Base-by-base conservation (phyloP, 441 rosid genomes). In the Viola pubescens region DNA sequence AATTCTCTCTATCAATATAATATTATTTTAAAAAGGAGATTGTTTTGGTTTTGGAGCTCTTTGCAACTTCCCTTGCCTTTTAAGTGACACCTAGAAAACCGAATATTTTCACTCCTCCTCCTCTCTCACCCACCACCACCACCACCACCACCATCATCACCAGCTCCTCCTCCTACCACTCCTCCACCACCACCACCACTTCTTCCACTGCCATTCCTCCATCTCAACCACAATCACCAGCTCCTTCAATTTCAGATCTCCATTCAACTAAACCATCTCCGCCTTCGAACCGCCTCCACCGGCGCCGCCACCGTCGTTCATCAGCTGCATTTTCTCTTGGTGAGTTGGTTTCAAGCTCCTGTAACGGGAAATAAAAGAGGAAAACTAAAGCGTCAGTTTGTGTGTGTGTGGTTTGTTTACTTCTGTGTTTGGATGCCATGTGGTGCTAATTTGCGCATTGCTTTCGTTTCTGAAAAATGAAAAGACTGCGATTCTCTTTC, bases 31-130 rank as follows among this genome's bases (percentile, higher is more conserved):
- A 41, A 26, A 58, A 69, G 58, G 55, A 44, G 49, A 61, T 65
- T 47, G 64, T 50, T 67, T 63, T 66, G 74, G 64, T 50, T 67
- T 63, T 66, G 74, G 73, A 68, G 75, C 73, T 67, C 66, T 60
- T 68, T 57, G 67, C 73, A 74, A 86, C 9, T 10, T 4, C 77
- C 72, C 81, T 72, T 68, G 67, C 71, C 79, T 72, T 73, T 73
- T 64, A 73, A 86, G 84, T 65, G 85, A 77, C 81, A 82, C 79
- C 65, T 41, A 16, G 53, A 68, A 56, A 7, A 65, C 61, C 39
- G 63, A 62, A 65, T 57, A 69, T 65, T 68, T 52, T 53, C 67
- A n/a, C 67, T 61, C 57, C 64, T 3, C 10, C 50, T 38, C 19
- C 63, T 7, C 59, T 26, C 6, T 63, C 54, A 47, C 59, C 38